Evolutionary conservation across 495 filamentous ascomycete species (phyloP), one percentile per base, ranked within the genome.

Genomic region (Aspergillus haitiensis): DNA sequence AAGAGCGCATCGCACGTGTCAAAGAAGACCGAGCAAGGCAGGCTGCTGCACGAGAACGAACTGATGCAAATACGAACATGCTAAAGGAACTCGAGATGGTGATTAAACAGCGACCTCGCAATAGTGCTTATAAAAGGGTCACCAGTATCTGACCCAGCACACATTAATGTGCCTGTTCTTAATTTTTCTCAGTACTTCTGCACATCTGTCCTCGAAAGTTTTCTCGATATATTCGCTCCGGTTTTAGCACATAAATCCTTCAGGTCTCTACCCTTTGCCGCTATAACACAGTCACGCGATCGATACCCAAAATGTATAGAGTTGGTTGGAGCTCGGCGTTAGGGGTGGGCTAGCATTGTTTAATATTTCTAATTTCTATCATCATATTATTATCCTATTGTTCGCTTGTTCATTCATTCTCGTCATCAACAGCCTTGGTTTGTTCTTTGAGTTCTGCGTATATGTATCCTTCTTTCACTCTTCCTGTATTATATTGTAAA

Each of bases 21-120:
- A 90, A 89, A 62, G 92, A 96, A 71, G 93, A 97, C 35, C 82
- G 93, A 51, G 85, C 83, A 39, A 81, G 79, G 58, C 85, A 86
- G 69, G 88, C 88, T 6, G 76, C 82, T 45, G 75, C 82, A 13
- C 81, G 85, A 51, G 90, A 92, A 59, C 88, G 86, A 63, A 69
- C 78, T 13, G 90, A 96, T 54, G 89, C 92, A 2, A 92, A 85
- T 58, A 88, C 88, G 27, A 87, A 88, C 61, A 93, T 98, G 91
- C 80, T 98, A 63, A 87, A 86, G 66, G 94, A 98, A 70, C 78
- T 98, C 62, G 89, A 96, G 72, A 89, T 87, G 72, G 92, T 91
- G 9, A 92, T 96, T 60, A 91, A 91, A 70, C 77, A 92, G 58
- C 77, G 90, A 57, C 87, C 89, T 42, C 76, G 71, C 44, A 53